A percentile compares a stretch with the other conserved stretches of the same genome.
phyloP scores from a whole-genome alignment of 1,139 yeast species.

The Candida anutae region DNA sequence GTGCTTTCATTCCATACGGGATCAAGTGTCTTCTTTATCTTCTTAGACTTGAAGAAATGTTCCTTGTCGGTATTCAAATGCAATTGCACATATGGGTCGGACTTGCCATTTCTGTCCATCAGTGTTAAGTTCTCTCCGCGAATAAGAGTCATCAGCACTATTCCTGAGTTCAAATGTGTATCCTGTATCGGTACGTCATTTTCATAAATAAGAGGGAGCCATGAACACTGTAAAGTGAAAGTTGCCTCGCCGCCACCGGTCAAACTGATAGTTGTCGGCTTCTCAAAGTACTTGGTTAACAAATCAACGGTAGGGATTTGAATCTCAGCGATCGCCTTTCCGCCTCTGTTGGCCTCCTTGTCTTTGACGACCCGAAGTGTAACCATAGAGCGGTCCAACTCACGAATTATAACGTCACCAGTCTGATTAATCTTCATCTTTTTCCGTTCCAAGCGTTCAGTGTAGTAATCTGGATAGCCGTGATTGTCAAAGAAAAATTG shows the following conservation, averaged over 20 bases:
- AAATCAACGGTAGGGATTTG: constrained; percentile 63
- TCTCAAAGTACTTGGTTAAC: constrained; percentile 55
- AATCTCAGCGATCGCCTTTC: constrained; percentile 54
- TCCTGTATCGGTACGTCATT: constrained; percentile 66
- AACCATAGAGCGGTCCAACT: constrained; percentile 65
- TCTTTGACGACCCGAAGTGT: constrained; percentile 55
- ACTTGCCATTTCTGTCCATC: constrained; percentile 84
- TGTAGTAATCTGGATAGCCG: constrained; percentile 52
- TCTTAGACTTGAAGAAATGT: constrained; percentile 62
- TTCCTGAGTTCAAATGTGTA: constrained; percentile 70
- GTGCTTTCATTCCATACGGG: constrained; percentile 78
- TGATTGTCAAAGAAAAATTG: constrained; percentile 72
- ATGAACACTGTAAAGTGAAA: constrained; percentile 57
- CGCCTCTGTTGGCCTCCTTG: constrained; percentile 45
- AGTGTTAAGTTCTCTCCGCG: constrained; percentile 68
- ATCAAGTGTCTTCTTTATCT: constrained; percentile 74
- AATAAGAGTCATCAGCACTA: constrained; percentile 51
- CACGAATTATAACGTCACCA: constrained; percentile 69
- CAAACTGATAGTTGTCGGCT: constrained; percentile 44
- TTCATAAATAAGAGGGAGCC: constrained; percentile 64
- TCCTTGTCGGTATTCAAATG: constrained; percentile 56
- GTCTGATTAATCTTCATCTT: constrained; percentile 44
- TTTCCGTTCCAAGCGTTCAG: constrained; percentile 39
- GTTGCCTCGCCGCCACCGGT: constrained; percentile 44
- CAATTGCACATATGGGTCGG: constrained; percentile 81